phyloP scores from a whole-genome alignment of 2,329 filamentous ascomycete species.

The Furcasterigmium sp. region DNA sequence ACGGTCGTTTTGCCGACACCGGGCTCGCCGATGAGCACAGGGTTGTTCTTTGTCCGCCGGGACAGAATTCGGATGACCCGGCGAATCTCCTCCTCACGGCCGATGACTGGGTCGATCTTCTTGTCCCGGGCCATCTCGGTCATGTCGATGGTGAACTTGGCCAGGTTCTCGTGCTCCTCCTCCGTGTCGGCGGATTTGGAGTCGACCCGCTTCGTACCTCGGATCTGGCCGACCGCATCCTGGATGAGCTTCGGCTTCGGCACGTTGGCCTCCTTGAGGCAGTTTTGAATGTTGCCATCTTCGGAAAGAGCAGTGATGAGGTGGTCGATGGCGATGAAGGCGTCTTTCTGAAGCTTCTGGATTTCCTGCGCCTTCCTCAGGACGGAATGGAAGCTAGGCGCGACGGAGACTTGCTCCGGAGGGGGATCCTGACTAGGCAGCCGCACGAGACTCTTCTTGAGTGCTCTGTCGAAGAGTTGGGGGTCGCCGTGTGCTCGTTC shows the following conservation, averaged over 20 bases:
- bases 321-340: constrained; percentile 90
- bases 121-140: constrained; percentile 93
- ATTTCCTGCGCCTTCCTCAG: constrained; percentile 81
- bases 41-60: constrained; percentile 96
- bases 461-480: constrained; percentile 77
- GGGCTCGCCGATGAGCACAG: constrained; percentile 93
- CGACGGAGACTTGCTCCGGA: constrained; percentile 79
- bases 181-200: constrained; percentile 94
- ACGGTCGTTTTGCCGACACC: constrained; percentile 99
- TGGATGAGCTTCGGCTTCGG: constrained; percentile 88
- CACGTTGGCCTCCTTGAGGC: constrained; percentile 80
- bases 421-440: constrained; percentile 92
- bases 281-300: constrained; percentile 66
- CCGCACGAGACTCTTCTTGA: constrained; percentile 89
- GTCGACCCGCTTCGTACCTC: constrained; percentile 89
- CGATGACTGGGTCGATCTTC: constrained; percentile 96
- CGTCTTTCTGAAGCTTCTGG: constrained; percentile 96
- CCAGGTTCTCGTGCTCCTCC: constrained; percentile 87
- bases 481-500: constrained; percentile 91
- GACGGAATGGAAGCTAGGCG: constrained; percentile 76
- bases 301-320: constrained; percentile 82
- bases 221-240: constrained; percentile 83
- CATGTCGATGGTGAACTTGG: constrained; percentile 99
- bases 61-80: constrained; percentile 89
- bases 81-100: constrained; percentile 91